phyloP scores from a whole-genome alignment of 2,329 filamentous ascomycete species.

The Trichoderma sp. region DNA sequence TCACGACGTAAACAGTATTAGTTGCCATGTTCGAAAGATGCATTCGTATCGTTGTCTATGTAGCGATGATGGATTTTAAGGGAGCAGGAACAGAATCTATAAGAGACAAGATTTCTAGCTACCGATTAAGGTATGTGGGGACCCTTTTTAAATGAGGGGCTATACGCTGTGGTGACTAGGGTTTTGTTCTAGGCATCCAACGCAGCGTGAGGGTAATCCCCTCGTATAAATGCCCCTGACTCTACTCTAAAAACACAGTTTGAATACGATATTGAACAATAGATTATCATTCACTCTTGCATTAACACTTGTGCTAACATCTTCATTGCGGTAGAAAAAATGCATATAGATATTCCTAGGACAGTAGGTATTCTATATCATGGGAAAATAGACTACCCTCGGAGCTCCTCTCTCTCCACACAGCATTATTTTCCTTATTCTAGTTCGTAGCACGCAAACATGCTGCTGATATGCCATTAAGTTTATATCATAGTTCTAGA shows the following conservation, averaged over 20 bases:
- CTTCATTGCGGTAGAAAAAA: neutral
- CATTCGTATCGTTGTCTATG: neutral
- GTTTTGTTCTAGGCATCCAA: neutral
- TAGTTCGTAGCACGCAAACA: neutral
- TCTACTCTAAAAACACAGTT: too few species aligned
- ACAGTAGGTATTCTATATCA: neutral
- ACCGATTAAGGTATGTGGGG: neutral
- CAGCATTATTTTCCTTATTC: too few species aligned
- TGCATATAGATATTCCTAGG: neutral
- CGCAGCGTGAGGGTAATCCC: too few species aligned
- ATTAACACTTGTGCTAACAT: neutral
- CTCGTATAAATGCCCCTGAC: too few species aligned
- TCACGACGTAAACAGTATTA: constrained; percentile 41
- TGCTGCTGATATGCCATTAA: neutral
- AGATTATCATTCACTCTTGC: too few species aligned
- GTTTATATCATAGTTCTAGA: neutral
- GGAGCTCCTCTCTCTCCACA: neutral
- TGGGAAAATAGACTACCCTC: neutral
- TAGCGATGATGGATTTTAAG: neutral
- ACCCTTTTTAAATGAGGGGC: neutral
- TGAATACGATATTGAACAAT: too few species aligned
- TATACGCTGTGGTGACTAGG: neutral
- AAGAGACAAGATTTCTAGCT: neutral
- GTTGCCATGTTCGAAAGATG: neutral
- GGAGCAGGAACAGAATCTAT: neutral